Percentiles rank a stretch among this genome's conserved stretches.
Conservation (phyloP, 2,329 filamentous ascomycete genomes). For the Ophiognomonia clavigignenti-juglandacearum region DNA sequence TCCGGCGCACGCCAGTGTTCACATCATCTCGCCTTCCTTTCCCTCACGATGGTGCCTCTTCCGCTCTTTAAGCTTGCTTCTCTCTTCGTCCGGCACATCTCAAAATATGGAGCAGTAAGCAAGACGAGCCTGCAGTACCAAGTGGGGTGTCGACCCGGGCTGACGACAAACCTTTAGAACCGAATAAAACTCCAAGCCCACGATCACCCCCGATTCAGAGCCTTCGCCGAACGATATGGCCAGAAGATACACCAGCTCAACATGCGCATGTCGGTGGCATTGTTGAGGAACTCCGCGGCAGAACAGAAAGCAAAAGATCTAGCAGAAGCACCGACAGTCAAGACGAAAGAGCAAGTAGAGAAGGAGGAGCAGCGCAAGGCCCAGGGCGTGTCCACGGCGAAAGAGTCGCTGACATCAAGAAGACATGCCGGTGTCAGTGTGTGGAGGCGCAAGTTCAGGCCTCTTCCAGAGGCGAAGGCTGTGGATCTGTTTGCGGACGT, state of each 20-base stretch:
- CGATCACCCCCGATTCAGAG: slow-evolving; percentile 57
- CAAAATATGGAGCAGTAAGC: slow-evolving; percentile 65
- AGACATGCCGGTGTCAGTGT: slow-evolving; percentile 35
- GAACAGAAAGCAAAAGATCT: slow-evolving; percentile 56
- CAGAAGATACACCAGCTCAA: slow-evolving; percentile 63
- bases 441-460: slow-evolving; percentile 58
- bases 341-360: slow-evolving; percentile 56
- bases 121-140: background rate
- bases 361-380: slow-evolving; percentile 46
- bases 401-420: slow-evolving; percentile 34
- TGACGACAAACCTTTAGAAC: slow-evolving; percentile 42
- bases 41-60: slow-evolving; percentile 54
- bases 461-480: slow-evolving; percentile 60
- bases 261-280: slow-evolving; percentile 58
- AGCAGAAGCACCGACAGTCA: slow-evolving; percentile 59
- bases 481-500: slow-evolving; percentile 65
- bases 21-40: background rate
- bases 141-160: too few species aligned
- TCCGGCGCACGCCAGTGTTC: background rate
- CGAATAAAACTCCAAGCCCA: slow-evolving; percentile 62
- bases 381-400: slow-evolving; percentile 36
- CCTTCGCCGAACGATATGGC: slow-evolving; percentile 56
- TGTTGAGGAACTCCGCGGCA: slow-evolving; percentile 52
- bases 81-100: slow-evolving; percentile 60
- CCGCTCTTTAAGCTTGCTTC: slow-evolving; percentile 64